Evolutionary conservation across 2,329 filamentous ascomycete genomes (phyloP), one percentile per base, ranked within the genome.

Genomic region (Aspergillus chevalieri): DNA sequence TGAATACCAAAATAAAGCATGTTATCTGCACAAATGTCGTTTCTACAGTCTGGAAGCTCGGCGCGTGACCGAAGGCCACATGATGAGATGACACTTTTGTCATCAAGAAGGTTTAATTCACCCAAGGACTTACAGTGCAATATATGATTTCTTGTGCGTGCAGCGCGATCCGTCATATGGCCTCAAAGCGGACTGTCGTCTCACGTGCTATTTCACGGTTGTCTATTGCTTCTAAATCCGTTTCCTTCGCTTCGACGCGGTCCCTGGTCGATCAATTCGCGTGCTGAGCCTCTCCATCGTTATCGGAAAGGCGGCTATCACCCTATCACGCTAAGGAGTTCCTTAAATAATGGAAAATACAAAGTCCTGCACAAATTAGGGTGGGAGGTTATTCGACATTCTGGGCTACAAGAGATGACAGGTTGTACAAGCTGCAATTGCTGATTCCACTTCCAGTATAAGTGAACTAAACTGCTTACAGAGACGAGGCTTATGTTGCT

Each of bases 361-460:
- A 63, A 60, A 46, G 52, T 74, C 15, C 38, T 69, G 2, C 65
- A 68, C 50, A 73, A 72, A 54, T 44, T 72, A 39, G 68, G 66
- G 19, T 63, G 56, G 55, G 66, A 49, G 62, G 62, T 1, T 67
- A 61, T 50, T 65, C 67, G 6, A 70, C 65, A 10, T 62, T 69
- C 33, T 72, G 66, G 67, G 57, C 60, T 44, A 62, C 61, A 19
- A 65, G 61, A 56, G 65, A 69, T 54, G 51, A 51, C 54, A 59
- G 48, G 56, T 61, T 47, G 33, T 49, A 49, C n/a, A 44, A 43
- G 9, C 9, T 28, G 26, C 8, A 28, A 26, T 26, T 28, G 14
- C 14, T 36, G 21, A 33, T 12, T 8, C 36, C 14, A 34, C 28
- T 38, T 49, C 51, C 52, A 52, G 55, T 8, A 50, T 56, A 55